Conservation (phyloP, 2,329 filamentous ascomycete species). For the Penicillium decumbens region DNA sequence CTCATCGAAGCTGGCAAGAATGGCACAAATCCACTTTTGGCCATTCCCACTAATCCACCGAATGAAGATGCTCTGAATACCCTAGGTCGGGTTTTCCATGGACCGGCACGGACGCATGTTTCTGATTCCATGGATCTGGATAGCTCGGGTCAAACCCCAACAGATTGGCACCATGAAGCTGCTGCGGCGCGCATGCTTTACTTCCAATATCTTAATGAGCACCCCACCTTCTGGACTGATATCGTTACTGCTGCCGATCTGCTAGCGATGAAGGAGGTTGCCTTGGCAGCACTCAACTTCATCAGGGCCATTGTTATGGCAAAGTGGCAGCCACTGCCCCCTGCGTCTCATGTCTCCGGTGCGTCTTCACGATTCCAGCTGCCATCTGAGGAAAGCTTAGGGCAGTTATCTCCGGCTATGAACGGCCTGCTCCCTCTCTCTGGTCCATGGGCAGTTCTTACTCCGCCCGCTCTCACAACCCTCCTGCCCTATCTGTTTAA, state of each 20-base stretch:
- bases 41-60: conserved; percentile 50
- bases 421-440: conserved; percentile 38
- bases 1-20: conserved; percentile 45
- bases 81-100: conserved; percentile 54
- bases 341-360: conserved; percentile 23
- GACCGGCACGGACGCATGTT: conserved; percentile 37
- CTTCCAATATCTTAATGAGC: conserved; percentile 50
- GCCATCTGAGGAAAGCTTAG: conserved; percentile 39
- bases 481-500: conserved; percentile 56
- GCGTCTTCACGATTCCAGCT: conserved; percentile 32
- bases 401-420: conserved; percentile 34
- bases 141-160: conserved; percentile 32
- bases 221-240: conserved; percentile 51
- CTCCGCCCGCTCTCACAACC: conserved; percentile 47
- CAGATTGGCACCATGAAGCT: conserved; percentile 45
- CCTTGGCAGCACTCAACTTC: conserved; percentile 52
- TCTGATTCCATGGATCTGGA: conserved; percentile 32
- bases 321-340: conserved; percentile 47
- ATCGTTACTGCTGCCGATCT: conserved; percentile 53
- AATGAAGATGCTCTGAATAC: conserved; percentile 53
- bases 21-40: conserved; percentile 44
- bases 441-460: conserved; percentile 51
- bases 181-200: conserved; percentile 53
- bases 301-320: conserved; percentile 52
- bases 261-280: conserved; percentile 54